Evolutionary conservation across 805 yeast species (phyloP).

Genomic region (Komagataella pseudopastoris): DNA sequence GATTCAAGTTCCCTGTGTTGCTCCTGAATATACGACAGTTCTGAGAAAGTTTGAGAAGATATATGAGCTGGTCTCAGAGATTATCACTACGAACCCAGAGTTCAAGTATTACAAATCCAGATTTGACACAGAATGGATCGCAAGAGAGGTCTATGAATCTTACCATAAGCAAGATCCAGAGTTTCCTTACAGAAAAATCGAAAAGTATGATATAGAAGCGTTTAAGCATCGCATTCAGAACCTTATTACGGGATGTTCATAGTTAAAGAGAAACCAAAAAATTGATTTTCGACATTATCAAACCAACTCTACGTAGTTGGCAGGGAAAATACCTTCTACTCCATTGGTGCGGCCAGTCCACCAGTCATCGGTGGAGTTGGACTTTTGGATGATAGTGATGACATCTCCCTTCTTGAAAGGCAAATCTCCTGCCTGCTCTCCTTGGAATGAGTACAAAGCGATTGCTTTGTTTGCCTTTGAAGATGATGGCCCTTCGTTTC

Average conservation of each 20-base stretch:
- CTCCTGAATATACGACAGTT: not conserved
- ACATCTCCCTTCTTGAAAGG: constrained; percentile 92
- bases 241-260: not conserved
- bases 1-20: not conserved
- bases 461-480: constrained; percentile 62
- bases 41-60: not conserved
- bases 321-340: constrained; percentile 88
- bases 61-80: not conserved
- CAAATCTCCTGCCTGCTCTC: constrained; percentile 89
- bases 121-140: not conserved
- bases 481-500: constrained; percentile 9
- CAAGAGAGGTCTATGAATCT: not conserved
- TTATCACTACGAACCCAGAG: not conserved
- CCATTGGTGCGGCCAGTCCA: constrained; percentile 93
- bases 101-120: not conserved
- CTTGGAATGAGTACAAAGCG: constrained; percentile 79
- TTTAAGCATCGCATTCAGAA: not conserved
- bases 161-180: not conserved
- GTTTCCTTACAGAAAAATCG: not conserved
- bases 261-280: not conserved
- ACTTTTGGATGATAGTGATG: constrained; percentile 72
- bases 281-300: constrained; percentile 11
- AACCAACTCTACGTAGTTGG: constrained; percentile 82
- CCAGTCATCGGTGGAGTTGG: constrained; percentile 92
- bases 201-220: not conserved